Evolutionary conservation across 805 yeast species (phyloP).

Genomic region (Grigorovia jiainica): DNA sequence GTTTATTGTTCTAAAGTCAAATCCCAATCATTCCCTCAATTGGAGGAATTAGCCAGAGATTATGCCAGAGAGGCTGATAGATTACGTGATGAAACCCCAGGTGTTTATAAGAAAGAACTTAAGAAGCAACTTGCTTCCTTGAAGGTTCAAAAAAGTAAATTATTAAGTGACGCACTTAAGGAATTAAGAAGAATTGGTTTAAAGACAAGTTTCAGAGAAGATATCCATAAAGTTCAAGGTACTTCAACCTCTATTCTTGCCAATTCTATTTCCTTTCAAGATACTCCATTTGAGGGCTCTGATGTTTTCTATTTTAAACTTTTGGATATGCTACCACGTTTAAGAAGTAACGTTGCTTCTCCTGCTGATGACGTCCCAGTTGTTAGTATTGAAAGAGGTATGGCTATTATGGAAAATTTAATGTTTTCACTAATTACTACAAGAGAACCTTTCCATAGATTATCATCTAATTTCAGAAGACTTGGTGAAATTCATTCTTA

Average conservation of each 20-base stretch:
- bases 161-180: constrained; percentile 66
- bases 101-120: constrained; percentile 55
- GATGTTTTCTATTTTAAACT: constrained; percentile 53
- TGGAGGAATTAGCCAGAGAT: constrained; percentile 47
- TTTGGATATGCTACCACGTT: constrained; percentile 70
- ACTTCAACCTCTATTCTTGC: constrained; percentile 57
- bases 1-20: constrained; percentile 32
- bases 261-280: constrained; percentile 38
- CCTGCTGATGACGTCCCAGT: constrained; percentile 65
- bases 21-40: constrained; percentile 35
- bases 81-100: constrained; percentile 72
- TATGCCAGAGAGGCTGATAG: constrained; percentile 48
- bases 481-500: constrained; percentile 13
- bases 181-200: constrained; percentile 73
- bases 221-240: constrained; percentile 52
- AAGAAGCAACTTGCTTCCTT: constrained; percentile 63
- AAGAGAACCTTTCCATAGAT: constrained; percentile 37
- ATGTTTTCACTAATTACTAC: constrained; percentile 46
- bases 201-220: constrained; percentile 53
- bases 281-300: constrained; percentile 35
- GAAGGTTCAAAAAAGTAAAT: constrained; percentile 70
- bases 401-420: constrained; percentile 68
- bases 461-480: constrained; percentile 14
- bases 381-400: constrained; percentile 62
- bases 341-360: constrained; percentile 53